Evolutionary conservation across 495 filamentous ascomycete genomes (phyloP), one percentile per base, ranked within the genome.

Genomic region (Sordaria brevicollis): DNA sequence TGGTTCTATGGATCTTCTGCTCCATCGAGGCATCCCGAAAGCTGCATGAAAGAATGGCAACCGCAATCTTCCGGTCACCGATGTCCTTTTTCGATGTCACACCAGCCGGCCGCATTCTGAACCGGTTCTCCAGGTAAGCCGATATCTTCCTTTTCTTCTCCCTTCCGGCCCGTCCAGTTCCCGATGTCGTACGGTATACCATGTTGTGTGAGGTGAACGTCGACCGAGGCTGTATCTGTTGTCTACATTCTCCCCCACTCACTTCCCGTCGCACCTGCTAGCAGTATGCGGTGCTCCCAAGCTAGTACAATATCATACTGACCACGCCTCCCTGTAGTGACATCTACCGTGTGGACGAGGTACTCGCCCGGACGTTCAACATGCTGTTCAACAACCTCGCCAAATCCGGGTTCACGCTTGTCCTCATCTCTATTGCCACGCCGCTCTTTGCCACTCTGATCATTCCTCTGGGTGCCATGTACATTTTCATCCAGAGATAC

Each of bases 31-130:
- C 96, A 66, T 97, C 93, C 41, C 88, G 94, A 21, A 98, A 98
- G 80, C 86, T 99, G 34, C 96, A 99, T 78, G 94, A 99, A 81
- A 88, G 92, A 70, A 99, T 99, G 96, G 96, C 96, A 54, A 93
- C 91, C 74, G 93, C 96, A 6, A 98, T 98, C 74, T 99, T 99
- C 84, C 89, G 95, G 76, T 95, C 93, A 17, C 96, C 96, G 31
- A 99, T 99, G 96, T 93, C 87, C 74, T 99, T 99, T 81, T 99
- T 99, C 74, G 96, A 99, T 79, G 97, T 94, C 11, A 99, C 95
- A 3, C 95, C 95, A n/a, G 93, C 94, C 69, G 96, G 96, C 19
- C 89, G 96, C 21, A 97, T 99, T 74, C 84, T 99, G 43, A 99
- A 99, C 77, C 86, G 96, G 65, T 99, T 99, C 78, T 98, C 94